These are phyloP conservation scores for Coniochaeta ligniaria DNA, from an alignment of 2,329 filamentous ascomycete species.

Conservation along the genomic window DNA sequence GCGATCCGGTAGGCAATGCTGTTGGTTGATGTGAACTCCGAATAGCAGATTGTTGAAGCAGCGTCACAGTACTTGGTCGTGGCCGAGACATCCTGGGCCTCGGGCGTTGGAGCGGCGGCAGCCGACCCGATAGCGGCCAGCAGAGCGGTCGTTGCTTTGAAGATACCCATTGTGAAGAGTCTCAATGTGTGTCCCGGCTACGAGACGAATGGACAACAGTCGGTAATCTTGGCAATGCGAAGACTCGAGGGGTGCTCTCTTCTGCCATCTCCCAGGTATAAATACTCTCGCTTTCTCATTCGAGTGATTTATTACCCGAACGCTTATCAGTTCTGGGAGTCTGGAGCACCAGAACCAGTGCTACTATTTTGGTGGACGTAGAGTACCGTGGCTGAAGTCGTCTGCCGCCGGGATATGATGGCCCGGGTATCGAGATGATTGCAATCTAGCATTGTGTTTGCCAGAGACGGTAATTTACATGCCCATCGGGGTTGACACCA, in stretches of 20 bases:
- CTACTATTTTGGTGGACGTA: neutral
- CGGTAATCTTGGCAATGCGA: neutral
- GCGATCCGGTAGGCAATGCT: conserved; percentile 19
- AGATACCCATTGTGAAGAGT: conserved; percentile 13
- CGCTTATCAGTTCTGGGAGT: neutral
- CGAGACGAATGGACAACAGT: neutral
- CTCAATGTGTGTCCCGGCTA: neutral
- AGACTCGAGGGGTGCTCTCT: neutral
- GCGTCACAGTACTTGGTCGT: conserved; percentile 20
- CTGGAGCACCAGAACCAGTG: neutral
- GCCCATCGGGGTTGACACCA: neutral
- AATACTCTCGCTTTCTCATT: neutral
- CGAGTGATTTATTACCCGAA: neutral
- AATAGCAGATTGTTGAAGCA: conserved; percentile 19
- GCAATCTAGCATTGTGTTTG: neutral
- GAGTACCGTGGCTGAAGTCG: neutral
- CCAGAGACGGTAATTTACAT: neutral
- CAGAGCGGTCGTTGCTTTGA: conserved; percentile 10
- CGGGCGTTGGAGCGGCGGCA: conserved; percentile 6
- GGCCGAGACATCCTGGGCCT: conserved; percentile 6
- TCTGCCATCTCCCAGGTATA: neutral
- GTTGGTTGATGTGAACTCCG: conserved; percentile 17
- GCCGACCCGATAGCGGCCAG: conserved; percentile 10
- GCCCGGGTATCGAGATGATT: neutral
- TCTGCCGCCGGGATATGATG: neutral